Conservation (phyloP, 1,284 basidiomycete genomes). For the Moesziomyces sp. region DNA sequence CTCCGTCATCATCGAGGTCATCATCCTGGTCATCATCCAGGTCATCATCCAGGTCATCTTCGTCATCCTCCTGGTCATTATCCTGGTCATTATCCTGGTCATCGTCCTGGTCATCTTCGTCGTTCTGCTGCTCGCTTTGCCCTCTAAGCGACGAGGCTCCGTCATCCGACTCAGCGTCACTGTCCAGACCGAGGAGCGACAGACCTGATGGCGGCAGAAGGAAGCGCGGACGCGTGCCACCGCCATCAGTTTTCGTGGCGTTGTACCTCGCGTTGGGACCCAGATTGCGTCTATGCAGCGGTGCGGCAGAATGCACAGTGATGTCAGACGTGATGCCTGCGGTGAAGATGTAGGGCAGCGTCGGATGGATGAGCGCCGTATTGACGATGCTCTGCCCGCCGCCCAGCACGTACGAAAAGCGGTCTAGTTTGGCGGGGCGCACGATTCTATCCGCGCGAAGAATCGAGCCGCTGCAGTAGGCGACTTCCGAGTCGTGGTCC, state of each 20-base stretch:
- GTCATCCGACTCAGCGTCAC: background rate
- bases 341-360: slow-evolving; percentile 28
- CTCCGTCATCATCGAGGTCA: background rate
- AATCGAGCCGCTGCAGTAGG: slow-evolving; percentile 21
- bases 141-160: background rate
- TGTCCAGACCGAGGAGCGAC: background rate
- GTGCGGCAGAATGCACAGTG: slow-evolving; percentile 19
- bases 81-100: background rate
- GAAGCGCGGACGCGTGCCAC: slow-evolving; percentile 17
- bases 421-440: slow-evolving; percentile 19
- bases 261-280: background rate
- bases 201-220: background rate
- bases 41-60: slow-evolving; percentile 1
- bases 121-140: too few relatives aligned
- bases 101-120: background rate
- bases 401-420: slow-evolving; percentile 22
- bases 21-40: slow-evolving; percentile 1
- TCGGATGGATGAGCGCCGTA: slow-evolving; percentile 35
- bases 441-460: slow-evolving; percentile 17
- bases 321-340: slow-evolving; percentile 23
- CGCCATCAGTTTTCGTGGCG: background rate
- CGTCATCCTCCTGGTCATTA: slow-evolving; percentile 5
- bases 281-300: slow-evolving; percentile 3
- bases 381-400: slow-evolving; percentile 37
- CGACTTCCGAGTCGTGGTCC: slow-evolving; percentile 21